These are phyloP conservation scores for Saturnispora silvae DNA, from an alignment of 805 yeast species.

Conservation along the genomic window DNA sequence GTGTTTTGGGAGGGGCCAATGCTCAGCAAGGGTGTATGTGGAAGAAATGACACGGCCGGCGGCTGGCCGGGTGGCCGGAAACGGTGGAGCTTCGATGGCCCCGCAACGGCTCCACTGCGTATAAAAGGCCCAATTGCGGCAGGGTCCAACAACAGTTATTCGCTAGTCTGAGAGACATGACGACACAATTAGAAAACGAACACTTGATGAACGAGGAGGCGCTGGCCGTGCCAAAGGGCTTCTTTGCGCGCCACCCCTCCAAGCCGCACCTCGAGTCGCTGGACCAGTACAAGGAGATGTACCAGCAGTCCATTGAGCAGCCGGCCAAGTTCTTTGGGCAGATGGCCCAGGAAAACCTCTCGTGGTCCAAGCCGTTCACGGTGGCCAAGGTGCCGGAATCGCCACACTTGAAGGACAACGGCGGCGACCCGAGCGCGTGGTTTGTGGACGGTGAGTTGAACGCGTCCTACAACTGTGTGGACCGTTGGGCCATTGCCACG, in stretches of 20 bases:
- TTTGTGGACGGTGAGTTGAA: slow-evolving; percentile 71
- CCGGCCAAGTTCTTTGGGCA: slow-evolving; percentile 48
- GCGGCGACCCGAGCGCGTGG: slow-evolving; percentile 55
- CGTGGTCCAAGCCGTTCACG: slow-evolving; percentile 45
- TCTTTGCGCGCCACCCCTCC: slow-evolving; percentile 32
- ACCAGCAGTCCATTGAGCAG: slow-evolving; percentile 45
- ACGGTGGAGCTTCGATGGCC: no score
- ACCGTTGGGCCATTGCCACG: slow-evolving; percentile 61
- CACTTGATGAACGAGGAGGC: slow-evolving; percentile 24
- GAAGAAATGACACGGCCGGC: no score
- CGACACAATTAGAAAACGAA: slow-evolving; percentile 22
- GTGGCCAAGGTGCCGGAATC: slow-evolving; percentile 33
- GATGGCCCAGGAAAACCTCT: slow-evolving; percentile 37
- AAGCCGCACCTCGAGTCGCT: slow-evolving; percentile 38
- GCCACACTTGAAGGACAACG: slow-evolving; percentile 34
- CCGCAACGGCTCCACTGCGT: no score
- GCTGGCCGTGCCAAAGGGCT: slow-evolving; percentile 26
- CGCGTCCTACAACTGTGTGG: slow-evolving; percentile 74
- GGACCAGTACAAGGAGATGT: slow-evolving; percentile 38
- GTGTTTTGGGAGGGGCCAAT: no score
- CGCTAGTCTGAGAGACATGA: background rate
- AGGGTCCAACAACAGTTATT: background rate
- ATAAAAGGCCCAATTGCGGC: no score
- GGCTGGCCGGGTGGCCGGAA: no score
- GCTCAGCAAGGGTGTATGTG: no score